Base-by-base conservation (phyloP, 805 yeast genomes). In the Maudiozyma turicensis region DNA sequence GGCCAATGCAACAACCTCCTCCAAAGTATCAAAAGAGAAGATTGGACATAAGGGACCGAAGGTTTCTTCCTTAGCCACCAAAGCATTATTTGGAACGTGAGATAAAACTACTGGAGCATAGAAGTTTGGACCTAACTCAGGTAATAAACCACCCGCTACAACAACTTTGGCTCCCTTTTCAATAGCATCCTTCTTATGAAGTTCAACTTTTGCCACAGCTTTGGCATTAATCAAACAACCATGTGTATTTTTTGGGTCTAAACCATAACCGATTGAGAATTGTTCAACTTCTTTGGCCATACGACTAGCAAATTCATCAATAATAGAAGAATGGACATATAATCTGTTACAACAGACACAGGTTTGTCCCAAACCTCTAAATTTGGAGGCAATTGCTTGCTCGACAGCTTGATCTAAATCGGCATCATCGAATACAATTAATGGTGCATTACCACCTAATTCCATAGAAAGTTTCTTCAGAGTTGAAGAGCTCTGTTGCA, bases 401-500 rank as follows among this genome's bases (percentile, higher is more conserved):
- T 69, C 73, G 3, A 79, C 81, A 1, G 84, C 83, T 33, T 66
- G 61, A 45, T 79, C 82, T 10, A 81, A 55, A 53, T 77, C 76
- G 8, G 81, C 81, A 59, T 81, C 85, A 32, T 75, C 74, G 58
- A 81, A 80, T 3, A 80, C 78, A 47, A 81, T 72, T 31, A 79
- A 71, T 31, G 86, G 84, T 8, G 84, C 84, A 62, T 80, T 81
- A 20, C 86, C 86, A 47, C 86, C 86, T 53, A 80, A 65, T 63
- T 81, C 86, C 63, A 81, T 68, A 0, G 84, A 76, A 47, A 81
- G 61, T 58, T 80, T 80, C 61, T 81, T 81, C 61, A 81, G 64
- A 3, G 83, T 77, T 10, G 74, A 68, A 1, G 85, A 68, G 7
- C 78, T 72, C 55, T 78, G 83, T 48, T 71, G 65, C 81, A 79